phyloP scores from a whole-genome alignment of 2,329 filamentous ascomycete species.

The Penicillium sp. region DNA sequence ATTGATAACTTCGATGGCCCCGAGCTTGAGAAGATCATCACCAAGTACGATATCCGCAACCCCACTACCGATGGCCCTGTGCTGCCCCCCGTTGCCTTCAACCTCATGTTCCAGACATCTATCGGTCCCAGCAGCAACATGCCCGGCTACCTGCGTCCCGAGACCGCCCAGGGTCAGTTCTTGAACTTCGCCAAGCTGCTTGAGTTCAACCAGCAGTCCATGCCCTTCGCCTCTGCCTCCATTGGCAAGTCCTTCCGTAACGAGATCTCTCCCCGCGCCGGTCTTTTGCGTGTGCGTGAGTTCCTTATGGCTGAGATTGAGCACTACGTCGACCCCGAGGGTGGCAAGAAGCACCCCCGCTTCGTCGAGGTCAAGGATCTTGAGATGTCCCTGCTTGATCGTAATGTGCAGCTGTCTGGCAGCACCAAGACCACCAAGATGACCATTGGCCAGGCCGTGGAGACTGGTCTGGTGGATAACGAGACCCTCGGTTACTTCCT shows the following conservation, averaged over 20 bases:
- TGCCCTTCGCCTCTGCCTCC: slow-evolving; percentile 96
- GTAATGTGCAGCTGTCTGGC: slow-evolving; percentile 80
- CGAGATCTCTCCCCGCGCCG: slow-evolving; percentile 90
- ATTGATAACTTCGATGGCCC: slow-evolving; percentile 94
- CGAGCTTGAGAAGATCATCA: slow-evolving; percentile 83
- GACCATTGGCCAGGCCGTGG: slow-evolving; percentile 82
- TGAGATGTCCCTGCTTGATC: slow-evolving; percentile 80
- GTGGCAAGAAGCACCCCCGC: slow-evolving; percentile 89
- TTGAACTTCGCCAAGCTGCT: slow-evolving; percentile 95
- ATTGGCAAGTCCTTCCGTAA: slow-evolving; percentile 99
- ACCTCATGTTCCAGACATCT: slow-evolving; percentile 96
- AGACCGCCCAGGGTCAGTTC: slow-evolving; percentile 98
- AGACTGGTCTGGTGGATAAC: slow-evolving; percentile 82
- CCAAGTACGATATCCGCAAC: slow-evolving; percentile 88
- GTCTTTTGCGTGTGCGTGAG: slow-evolving; percentile 89
- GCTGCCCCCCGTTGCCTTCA: slow-evolving; percentile 83
- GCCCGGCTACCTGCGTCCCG: slow-evolving; percentile 82
- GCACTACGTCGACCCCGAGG: slow-evolving; percentile 92
- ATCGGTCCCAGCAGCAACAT: slow-evolving; percentile 91
- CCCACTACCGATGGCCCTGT: slow-evolving; percentile 76
- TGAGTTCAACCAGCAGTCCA: slow-evolving; percentile 90
- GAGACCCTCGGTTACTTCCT: slow-evolving; percentile 98
- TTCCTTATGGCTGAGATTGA: slow-evolving; percentile 99
- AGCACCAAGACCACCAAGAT: slow-evolving; percentile 74
- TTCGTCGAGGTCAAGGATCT: slow-evolving; percentile 84